Evolutionary conservation across 345 rosid species (phyloP), one percentile per base, ranked within the genome.

Genomic region (Cardamine resedifolia): DNA sequence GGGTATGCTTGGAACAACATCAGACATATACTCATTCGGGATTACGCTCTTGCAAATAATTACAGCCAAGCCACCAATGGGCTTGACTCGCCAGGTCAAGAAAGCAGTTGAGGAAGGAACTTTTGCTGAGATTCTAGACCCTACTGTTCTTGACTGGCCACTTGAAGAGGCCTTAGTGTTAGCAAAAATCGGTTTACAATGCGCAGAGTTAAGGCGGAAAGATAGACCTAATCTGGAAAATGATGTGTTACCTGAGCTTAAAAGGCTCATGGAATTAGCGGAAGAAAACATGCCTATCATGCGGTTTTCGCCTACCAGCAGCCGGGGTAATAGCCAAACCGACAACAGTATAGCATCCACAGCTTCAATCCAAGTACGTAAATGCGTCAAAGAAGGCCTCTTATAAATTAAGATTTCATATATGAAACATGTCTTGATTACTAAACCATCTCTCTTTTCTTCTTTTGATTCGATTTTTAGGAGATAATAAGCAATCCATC

Each of bases 51-150:
- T 76, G 52, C 76, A 76, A 28, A 64, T 70, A 68, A 64, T 76
- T 26, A 76, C 79, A n/a, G 79, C 55, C 7, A 76, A 49, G 66
- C 56, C 76, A 33, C 71, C 79, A 26, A 56, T 76, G 76, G 44
- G 67, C 12, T 76, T 76, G 66, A 63, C 71, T 47, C 66, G 33
- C n/a, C 53, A 64, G 4, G 75, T 76, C 4, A 5, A 47, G 39
- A 53, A 1, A 14, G 59, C 66, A 10, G 64, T 76, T 11, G 76
- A 63, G 27, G 34, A 57, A 36, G 58, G 66, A 49, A 56, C 47
- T 19, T 77, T 71, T 41, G 18, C 50, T 15, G 68, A 71, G 21
- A 64, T 77, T 3, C 31, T 77, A 16, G 80, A 71, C 71, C 72
- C 68, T 24, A 10, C 3, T 23, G 76, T 77, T 56, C 30, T 16